These are phyloP conservation scores for Linnemannia exigua DNA, from an alignment of 192 early-diverging fungal species.

Conservation along the genomic window DNA sequence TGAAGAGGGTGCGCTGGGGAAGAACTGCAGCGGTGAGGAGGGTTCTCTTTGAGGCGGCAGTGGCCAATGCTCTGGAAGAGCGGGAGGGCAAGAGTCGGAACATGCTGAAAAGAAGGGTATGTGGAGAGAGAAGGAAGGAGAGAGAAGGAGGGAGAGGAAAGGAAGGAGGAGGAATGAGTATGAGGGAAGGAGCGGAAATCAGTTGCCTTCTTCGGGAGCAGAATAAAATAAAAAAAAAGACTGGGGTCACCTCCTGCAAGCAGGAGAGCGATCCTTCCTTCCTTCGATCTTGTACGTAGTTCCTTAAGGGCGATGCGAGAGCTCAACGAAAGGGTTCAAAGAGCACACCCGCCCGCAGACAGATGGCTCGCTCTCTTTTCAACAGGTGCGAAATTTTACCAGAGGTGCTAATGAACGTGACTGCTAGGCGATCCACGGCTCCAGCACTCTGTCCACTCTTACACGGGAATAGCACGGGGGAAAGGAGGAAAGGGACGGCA, in stretches of 20 bases:
- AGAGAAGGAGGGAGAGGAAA: not conserved
- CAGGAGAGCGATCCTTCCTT: not conserved
- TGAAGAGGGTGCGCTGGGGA: constrained; percentile 13
- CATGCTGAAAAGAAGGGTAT: constrained; percentile 12
- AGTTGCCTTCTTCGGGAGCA: not conserved
- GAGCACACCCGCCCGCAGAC: not conserved
- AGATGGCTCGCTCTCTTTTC: constrained; percentile 43
- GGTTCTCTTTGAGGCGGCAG: constrained; percentile 31
- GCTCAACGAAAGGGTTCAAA: not conserved
- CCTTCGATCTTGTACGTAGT: not conserved
- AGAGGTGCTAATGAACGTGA: constrained; percentile 7
- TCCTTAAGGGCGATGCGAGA: not conserved
- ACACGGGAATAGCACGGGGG: not conserved
- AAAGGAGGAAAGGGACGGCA: not conserved
- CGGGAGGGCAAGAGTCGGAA: constrained; percentile 29
- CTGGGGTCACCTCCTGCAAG: not conserved
- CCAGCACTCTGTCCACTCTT: not conserved
- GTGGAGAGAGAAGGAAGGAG: not conserved
- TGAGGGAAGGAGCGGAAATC: not conserved
- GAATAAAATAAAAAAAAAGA: not conserved
- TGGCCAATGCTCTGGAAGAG: not conserved
- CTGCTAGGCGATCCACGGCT: not conserved
- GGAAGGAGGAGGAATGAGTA: not conserved
- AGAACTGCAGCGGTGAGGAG: constrained; percentile 24
- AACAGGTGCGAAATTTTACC: constrained; percentile 43